Base-by-base conservation (phyloP, 805 yeast species). In the Wickerhamiella spandovensis region DNA sequence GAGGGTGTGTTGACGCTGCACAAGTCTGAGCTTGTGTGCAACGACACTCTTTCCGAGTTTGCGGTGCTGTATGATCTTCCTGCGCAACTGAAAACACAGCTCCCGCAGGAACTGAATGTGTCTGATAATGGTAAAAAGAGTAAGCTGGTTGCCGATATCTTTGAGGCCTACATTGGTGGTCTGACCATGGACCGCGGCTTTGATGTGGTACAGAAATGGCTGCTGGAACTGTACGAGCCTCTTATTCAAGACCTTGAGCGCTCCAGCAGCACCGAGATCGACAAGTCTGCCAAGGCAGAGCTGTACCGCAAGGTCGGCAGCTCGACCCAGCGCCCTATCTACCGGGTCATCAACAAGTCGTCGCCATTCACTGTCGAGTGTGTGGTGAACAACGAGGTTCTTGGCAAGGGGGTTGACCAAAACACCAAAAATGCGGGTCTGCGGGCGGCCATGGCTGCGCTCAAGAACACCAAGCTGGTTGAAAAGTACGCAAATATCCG, bases 151-250 rank as follows among this genome's bases (percentile, higher is more conserved):
- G 95, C 97, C 0, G 98, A 90, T 70, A 79, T 84, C 0, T 85
- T 90, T 62, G 98, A 92, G 66, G 96, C 97, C 0, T 90, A 90
- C 57, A 73, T 92, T 44, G 97, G 95, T 6, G 98, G 94, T 0
- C 65, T 90, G 30, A 74, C 57, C 9, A 43, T 57, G 7, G 56
- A 58, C 38, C 44, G 51, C 13, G 69, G 68, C 8, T 55, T 57
- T 5, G 47, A 49, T 1, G 56, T 53, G 2, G 64, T 61, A 1
- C 57, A 58, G 15, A 32, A 56, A 8, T 70, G 72, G 70, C 57
- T 69, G 9, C 42, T 46, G 7, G 54, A 55, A 18, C 60, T 69
- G n/a, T 62, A 60, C 17, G 53, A 48, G 41, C 71, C 72, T 1
- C 49, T 60, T 12, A 43, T 65, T 7, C 66, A 62, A 32, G 71